Conservation (phyloP, 176 grass and related monocot genomes). For the Lolium multiflorum region DNA sequence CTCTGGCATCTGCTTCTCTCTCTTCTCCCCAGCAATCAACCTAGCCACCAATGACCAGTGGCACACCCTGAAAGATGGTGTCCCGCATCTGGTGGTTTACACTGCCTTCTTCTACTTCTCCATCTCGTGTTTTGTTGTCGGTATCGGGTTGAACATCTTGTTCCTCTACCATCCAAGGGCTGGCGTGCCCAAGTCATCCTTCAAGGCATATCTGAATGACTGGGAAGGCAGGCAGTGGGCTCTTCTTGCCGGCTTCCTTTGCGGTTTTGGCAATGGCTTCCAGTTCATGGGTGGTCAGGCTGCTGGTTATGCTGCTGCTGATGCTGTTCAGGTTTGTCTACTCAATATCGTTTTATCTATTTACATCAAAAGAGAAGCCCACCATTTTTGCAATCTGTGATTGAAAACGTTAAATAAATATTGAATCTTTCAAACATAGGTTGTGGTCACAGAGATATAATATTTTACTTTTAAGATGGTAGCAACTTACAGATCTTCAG, state of each 20-base stretch:
- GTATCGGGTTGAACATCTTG: conserved; percentile 76
- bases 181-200: conserved; percentile 77
- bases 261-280: no score
- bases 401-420: background rate
- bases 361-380: background rate
- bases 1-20: conserved; percentile 83
- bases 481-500: background rate
- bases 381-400: no score
- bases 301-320: conserved; percentile 96
- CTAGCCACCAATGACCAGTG: conserved; percentile 94
- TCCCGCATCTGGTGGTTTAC: conserved; percentile 87
- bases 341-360: background rate
- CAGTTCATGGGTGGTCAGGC: conserved; percentile 95
- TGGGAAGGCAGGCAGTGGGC: conserved; percentile 42
- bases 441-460: background rate
- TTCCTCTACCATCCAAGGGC: conserved; percentile 90
- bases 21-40: conserved; percentile 97
- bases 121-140: conserved; percentile 75
- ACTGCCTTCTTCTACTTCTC: conserved; percentile 99
- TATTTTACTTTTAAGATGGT: background rate
- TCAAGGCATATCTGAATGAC: conserved; percentile 78
- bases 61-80: conserved; percentile 75
- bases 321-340: conserved; percentile 85
- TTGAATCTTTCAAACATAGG: background rate
- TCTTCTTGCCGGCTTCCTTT: no score